Base-by-base conservation (phyloP, 2,329 filamentous ascomycete genomes). In the Fusarium sp. region DNA sequence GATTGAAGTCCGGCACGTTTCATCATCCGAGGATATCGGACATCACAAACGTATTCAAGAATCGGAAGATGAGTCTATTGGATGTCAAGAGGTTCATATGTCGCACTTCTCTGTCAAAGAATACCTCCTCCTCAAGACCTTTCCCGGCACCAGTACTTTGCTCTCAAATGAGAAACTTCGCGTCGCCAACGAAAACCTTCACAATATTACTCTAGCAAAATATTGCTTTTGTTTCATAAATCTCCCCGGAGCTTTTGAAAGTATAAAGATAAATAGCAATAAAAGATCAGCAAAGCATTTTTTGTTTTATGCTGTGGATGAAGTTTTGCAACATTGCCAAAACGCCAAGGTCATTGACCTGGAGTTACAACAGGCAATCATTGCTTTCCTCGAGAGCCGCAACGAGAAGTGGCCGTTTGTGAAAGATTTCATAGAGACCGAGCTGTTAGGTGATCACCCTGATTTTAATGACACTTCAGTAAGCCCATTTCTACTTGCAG, bases 171-270 rank as follows among this genome's bases (percentile, higher is more conserved):
- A 47, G 6, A 58, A n/a, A 1, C 14, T 47, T 0, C 18, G 51
- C 2, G 1, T 33, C 0, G 18, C 14, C 0, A 45, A 58, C 9
- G 18, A 20, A 20, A 0, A 1, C 0, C 0, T 15, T 0, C 38
- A 44, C 6, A 22, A 58, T 4, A 8, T 0, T 14, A 10, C 8
- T 20, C 41, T 62, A 1, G 33, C 28, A 6, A 62, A 62, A 14
- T 2, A 6, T 13, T 47, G 41, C 3, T 0, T 62, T 15, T 53
- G 18, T 2, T 58, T 39, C 3, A 2, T 59, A 0, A 39, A 0
- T 18, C 7, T 33, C 0, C 6, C 1, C 1, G 31, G 16, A 3
- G 26, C 1, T n/a, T 61, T 7, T 10, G 6, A 45, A 7, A 3
- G 6, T 5, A 1, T n/a, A 1, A 28, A 24, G 16, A 3, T 3